phyloP scores from a whole-genome alignment of 1,284 basidiomycete genomes.

The Heterobasidion occidentale region DNA sequence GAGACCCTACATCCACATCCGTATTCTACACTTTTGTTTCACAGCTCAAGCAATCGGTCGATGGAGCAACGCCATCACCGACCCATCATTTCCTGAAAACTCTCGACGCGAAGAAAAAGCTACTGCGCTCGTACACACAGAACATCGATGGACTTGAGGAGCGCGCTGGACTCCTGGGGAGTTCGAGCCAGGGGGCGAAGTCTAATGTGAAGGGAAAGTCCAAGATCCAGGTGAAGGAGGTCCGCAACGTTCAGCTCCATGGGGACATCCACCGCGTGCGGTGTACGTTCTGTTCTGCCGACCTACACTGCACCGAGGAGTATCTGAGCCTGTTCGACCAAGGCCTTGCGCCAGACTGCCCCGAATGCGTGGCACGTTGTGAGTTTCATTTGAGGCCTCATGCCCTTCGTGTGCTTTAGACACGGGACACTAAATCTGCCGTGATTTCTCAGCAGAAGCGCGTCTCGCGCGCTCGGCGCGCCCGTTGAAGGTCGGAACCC shows the following conservation, averaged over 20 bases:
- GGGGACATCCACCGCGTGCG: constrained; percentile 86
- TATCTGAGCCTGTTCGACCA: constrained; percentile 57
- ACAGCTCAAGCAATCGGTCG: constrained; percentile 78
- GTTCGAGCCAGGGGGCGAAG: constrained; percentile 46
- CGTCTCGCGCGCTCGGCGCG: constrained; percentile 78
- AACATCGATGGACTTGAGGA: constrained; percentile 94
- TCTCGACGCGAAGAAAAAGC: constrained; percentile 76
- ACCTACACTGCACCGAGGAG: constrained; percentile 59
- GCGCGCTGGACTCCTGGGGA: constrained; percentile 65
- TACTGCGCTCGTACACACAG: constrained; percentile 89
- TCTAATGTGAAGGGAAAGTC: constrained; percentile 50
- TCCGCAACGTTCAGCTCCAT: constrained; percentile 86
- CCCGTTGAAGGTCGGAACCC: constrained; percentile 65
- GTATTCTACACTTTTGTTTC: constrained; percentile 95
- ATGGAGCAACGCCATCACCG: constrained; percentile 71
- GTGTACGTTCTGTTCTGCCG: constrained; percentile 74
- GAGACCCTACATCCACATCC: constrained; percentile 77
- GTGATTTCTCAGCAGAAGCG: constrained; percentile 47
- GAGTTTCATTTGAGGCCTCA: constrained; percentile 25
- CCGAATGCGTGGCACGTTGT: constrained; percentile 76
- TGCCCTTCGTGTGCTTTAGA: constrained; percentile 2
- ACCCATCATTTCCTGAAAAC: constrained; percentile 88
- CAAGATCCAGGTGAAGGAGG: constrained; percentile 58
- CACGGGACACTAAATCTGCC: neutral
- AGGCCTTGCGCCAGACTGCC: constrained; percentile 74